Percentiles rank a stretch among this genome's conserved stretches.
These are phyloP conservation scores for Betula pendula DNA, from an alignment of 306 rosid species.

Conservation along the genomic window DNA sequence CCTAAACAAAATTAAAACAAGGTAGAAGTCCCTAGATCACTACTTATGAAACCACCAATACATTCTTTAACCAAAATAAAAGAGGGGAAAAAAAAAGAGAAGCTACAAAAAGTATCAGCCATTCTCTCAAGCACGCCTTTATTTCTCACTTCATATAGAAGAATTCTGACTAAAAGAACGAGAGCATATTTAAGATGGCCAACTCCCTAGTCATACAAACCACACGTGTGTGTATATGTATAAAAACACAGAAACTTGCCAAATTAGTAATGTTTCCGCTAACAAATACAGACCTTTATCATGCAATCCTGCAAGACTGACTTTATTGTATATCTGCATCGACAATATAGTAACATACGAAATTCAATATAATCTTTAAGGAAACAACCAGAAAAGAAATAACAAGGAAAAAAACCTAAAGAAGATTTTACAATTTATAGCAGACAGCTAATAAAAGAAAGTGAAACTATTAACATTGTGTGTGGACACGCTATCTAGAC, in stretches of 20 bases:
- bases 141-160: conserved; percentile 16
- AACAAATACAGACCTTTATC: conserved; percentile 78
- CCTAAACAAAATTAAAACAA: conserved; percentile 44
- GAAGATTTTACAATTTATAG: conserved; percentile 1
- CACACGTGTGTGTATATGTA: too few relatives aligned
- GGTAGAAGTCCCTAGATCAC: neutral
- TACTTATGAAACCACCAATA: neutral
- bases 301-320: conserved; percentile 83
- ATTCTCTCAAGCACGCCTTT: neutral
- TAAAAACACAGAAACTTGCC: conserved; percentile 8
- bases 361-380: conserved; percentile 16
- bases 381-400: conserved; percentile 17
- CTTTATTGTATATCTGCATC: conserved; percentile 64
- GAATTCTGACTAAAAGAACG: neutral
- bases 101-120: neutral
- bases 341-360: conserved; percentile 27
- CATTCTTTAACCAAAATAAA: too few relatives aligned
- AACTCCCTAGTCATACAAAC: neutral
- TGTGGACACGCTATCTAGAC: neutral
- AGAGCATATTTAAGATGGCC: neutral
- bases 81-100: neutral
- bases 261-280: conserved; percentile 24
- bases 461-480: neutral
- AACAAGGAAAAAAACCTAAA: conserved; percentile 1
- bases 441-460: neutral